Percentiles rank a stretch among this genome's conserved stretches.
These are phyloP conservation scores for Starmerella lactis-condensi DNA, from an alignment of 805 yeast species.

Conservation along the genomic window DNA sequence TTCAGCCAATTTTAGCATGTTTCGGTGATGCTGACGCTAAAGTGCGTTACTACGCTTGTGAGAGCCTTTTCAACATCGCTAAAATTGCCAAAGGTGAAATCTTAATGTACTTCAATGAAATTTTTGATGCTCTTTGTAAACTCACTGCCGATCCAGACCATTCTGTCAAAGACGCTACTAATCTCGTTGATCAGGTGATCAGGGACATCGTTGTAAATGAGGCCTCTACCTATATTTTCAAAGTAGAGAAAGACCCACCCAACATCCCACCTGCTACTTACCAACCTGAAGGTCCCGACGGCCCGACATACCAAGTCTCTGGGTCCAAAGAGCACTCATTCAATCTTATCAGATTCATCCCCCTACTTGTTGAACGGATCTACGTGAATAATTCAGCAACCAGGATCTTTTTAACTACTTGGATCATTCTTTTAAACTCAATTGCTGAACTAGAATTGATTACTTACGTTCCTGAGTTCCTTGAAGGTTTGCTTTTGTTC, in stretches of 20 bases:
- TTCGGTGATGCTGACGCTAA: conserved; percentile 96
- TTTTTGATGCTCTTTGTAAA: conserved; percentile 79
- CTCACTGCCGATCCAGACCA: conserved; percentile 80
- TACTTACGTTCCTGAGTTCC: conserved; percentile 70
- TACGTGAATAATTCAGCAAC: conserved; percentile 86
- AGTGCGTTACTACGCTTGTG: conserved; percentile 93
- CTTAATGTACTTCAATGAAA: conserved; percentile 75
- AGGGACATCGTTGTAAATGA: conserved; percentile 92
- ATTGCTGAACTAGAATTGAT: conserved; percentile 81
- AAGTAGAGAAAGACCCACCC: conserved; percentile 33
- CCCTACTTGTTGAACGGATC: conserved; percentile 76
- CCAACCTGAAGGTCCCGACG: conserved; percentile 13
- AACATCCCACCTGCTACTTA: conserved; percentile 39
- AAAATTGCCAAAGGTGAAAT: conserved; percentile 94
- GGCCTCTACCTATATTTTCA: conserved; percentile 70
- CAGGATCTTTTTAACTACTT: conserved; percentile 74
- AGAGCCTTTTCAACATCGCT: conserved; percentile 83
- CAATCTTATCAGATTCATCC: conserved; percentile 71
- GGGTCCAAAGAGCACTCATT: conserved; percentile 34
- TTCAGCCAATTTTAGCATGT: conserved; percentile 86
- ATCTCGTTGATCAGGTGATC: conserved; percentile 68
- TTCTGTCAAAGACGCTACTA: conserved; percentile 89
- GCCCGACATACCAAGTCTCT: conserved; percentile 7
- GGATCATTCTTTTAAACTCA: conserved; percentile 83
- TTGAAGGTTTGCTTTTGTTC: conserved; percentile 66